Percentiles rank a stretch among this genome's conserved stretches.
Conservation (phyloP, 768 basidiomycete species). For the Podaxis carcinomalis region DNA sequence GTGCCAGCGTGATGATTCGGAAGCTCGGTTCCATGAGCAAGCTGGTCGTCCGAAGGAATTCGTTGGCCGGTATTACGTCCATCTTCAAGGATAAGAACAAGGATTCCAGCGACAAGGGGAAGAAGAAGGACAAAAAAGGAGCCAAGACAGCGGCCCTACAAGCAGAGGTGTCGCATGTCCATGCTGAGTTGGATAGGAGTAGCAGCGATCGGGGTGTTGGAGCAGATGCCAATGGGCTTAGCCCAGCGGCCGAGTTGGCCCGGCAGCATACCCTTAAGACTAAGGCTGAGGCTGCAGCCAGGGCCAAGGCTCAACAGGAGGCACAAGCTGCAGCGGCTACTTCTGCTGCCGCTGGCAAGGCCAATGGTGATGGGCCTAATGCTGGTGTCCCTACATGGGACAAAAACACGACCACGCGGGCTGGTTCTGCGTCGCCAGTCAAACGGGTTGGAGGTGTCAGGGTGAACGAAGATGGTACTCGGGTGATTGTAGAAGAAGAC, state of each 20-base stretch:
- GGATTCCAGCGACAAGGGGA: constrained; percentile 25
- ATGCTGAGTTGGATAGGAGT: constrained; percentile 75
- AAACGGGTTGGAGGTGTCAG: constrained; percentile 33
- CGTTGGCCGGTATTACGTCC: constrained; percentile 85
- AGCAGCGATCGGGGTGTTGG: constrained; percentile 56
- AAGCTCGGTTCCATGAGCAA: constrained; percentile 92
- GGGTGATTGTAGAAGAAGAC: constrained; percentile 69
- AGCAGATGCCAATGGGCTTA: constrained; percentile 65
- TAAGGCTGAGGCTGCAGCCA: constrained; percentile 75
- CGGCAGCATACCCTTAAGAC: constrained; percentile 89
- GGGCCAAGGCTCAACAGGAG: constrained; percentile 53
- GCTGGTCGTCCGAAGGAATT: constrained; percentile 76
- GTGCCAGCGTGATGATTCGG: constrained; percentile 93
- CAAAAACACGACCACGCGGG: constrained; percentile 67
- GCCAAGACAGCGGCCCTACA: constrained; percentile 63
- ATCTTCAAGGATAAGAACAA: constrained; percentile 88
- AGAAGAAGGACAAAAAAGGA: constrained; percentile 49
- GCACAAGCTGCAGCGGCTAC: constrained; percentile 36
- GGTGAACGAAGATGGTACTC: constrained; percentile 64
- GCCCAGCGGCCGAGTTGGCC: constrained; percentile 87
- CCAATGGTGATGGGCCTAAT: constrained; percentile 17
- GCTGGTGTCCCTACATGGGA: constrained; percentile 69
- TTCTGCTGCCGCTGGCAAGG: constrained; percentile 27
- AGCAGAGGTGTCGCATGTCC: constrained; percentile 75
- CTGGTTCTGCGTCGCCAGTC: constrained; percentile 41